Evolutionary conservation across 2,329 filamentous ascomycete genomes (phyloP), one percentile per base, ranked within the genome.

Genomic region (Talaromyces marneffei): DNA sequence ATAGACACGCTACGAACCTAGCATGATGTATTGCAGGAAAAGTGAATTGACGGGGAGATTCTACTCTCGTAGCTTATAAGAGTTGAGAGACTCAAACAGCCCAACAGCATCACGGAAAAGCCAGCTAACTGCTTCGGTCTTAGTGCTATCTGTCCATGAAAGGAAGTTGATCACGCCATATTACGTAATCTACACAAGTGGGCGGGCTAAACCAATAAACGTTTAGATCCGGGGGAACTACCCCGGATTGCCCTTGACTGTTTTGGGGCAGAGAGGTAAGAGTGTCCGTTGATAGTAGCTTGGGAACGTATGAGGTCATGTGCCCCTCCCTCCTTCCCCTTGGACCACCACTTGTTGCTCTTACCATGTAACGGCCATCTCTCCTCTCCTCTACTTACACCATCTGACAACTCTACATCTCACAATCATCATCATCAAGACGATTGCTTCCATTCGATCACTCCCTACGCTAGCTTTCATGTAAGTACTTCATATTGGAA

Each of bases 271-370:
- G 10, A 9, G 18, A 23, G 12, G 9, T 8, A 27, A 27, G 18
- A 33, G 25, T 31, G 53, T 56, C 53, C 42, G 53, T 40, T 57
- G 55, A 33, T 57, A 40, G 52, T 53, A 37, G 20, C n/a, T 35
- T 55, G 35, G 20, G 16, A 55, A 55, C 35, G 14, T 55, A 55
- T 59, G 57, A 59, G 35, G 57, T 59, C 57, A 59, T 59, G 57
- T 59, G 57, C 23, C 48, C 56, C 56, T 27, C 46, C 48, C 48
- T 35, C 48, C 42, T 29, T 52, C 48, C 48, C 48, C 29, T 52
- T 33, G 27, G 27, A 52, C 27, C 44, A 52, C 27, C 44, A 46
- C 20, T 23, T 3, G 18, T 12, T 12, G 40, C 40, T 25, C 20
- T 2, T 35, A 20, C 29, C 50, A 37, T 54, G 27, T 54, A 54